Percentiles rank a stretch among this genome's conserved stretches.
These are phyloP conservation scores for Arthrocladium fulminans DNA, from an alignment of 2,329 filamentous ascomycete genomes.

Conservation along the genomic window DNA sequence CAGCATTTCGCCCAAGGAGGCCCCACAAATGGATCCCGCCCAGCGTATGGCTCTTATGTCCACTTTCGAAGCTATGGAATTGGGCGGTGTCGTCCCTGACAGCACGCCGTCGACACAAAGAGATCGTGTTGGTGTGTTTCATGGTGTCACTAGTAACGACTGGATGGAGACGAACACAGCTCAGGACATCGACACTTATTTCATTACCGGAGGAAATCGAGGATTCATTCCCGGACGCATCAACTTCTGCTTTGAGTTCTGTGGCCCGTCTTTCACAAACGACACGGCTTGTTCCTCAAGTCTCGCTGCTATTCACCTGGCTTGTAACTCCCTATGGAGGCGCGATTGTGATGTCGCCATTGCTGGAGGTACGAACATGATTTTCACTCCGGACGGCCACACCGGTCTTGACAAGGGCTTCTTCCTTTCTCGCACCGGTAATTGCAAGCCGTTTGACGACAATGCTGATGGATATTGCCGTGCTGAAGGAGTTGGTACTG, in stretches of 20 bases:
- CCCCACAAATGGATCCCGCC: slow-evolving; percentile 71
- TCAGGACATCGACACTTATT: slow-evolving; percentile 63
- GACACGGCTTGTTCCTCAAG: slow-evolving; percentile 75
- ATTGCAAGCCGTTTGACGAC: slow-evolving; percentile 73
- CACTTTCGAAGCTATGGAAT: slow-evolving; percentile 73
- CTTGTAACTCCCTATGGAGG: slow-evolving; percentile 63
- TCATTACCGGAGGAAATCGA: slow-evolving; percentile 54
- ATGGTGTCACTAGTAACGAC: slow-evolving; percentile 66
- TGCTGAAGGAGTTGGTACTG: slow-evolving; percentile 63
- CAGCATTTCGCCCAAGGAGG: slow-evolving; percentile 77
- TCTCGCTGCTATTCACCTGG: slow-evolving; percentile 60
- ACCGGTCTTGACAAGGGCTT: slow-evolving; percentile 65
- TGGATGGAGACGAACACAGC: slow-evolving; percentile 67
- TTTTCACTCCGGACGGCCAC: slow-evolving; percentile 75
- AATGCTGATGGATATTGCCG: slow-evolving; percentile 75
- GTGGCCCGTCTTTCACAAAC: slow-evolving; percentile 60
- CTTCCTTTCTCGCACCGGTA: slow-evolving; percentile 66
- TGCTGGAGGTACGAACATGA: slow-evolving; percentile 66
- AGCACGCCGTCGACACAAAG: slow-evolving; percentile 58
- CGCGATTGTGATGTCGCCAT: slow-evolving; percentile 74
- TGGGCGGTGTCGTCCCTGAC: slow-evolving; percentile 68
- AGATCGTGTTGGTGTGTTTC: slow-evolving; percentile 61
- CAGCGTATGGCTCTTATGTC: slow-evolving; percentile 67
- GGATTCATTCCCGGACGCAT: slow-evolving; percentile 56
- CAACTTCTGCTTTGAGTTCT: slow-evolving; percentile 70